Conservation (phyloP, 352 stramenopile species). For the Thalassiosira mediterranea region DNA sequence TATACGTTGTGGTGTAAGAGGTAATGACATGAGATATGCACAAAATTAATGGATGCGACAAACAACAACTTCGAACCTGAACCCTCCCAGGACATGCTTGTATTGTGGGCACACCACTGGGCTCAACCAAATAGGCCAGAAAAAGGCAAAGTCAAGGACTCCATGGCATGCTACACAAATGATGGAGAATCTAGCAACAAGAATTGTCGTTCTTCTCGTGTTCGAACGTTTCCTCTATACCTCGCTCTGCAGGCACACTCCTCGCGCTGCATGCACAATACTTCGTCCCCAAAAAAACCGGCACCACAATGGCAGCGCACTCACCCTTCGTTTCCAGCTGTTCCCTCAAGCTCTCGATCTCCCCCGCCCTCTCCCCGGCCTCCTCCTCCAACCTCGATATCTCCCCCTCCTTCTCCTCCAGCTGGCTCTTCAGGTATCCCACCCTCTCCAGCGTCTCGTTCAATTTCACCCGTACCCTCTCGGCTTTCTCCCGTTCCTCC, state of each 20-base stretch:
- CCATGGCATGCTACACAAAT: background rate
- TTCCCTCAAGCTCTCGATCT: constrained; percentile 29
- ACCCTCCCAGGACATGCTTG: too few species aligned
- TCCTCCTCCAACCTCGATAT: constrained; percentile 18
- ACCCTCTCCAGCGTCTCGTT: constrained; percentile 48
- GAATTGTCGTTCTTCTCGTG: too few species aligned
- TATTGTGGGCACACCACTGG: too few species aligned
- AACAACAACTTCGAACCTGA: background rate
- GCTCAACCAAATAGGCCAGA: background rate
- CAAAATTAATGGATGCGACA: too few species aligned
- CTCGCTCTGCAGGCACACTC: too few species aligned
- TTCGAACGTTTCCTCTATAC: too few species aligned
- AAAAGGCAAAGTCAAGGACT: background rate
- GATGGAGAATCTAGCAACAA: too few species aligned
- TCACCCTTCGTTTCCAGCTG: constrained; percentile 44
- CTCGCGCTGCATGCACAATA: too few species aligned
- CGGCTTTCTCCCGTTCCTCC: constrained; percentile 18
- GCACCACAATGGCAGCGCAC: too few species aligned
- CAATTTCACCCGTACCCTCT: constrained; percentile 22
- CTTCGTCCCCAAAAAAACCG: too few species aligned
- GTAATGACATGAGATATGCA: background rate
- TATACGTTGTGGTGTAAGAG: background rate
- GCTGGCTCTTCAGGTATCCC: constrained; percentile 22
- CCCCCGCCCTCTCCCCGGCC: constrained; percentile 27
- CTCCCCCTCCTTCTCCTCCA: constrained; percentile 45